phyloP scores from a whole-genome alignment of 345 rosid species.

The Gossypioides kirkii region DNA sequence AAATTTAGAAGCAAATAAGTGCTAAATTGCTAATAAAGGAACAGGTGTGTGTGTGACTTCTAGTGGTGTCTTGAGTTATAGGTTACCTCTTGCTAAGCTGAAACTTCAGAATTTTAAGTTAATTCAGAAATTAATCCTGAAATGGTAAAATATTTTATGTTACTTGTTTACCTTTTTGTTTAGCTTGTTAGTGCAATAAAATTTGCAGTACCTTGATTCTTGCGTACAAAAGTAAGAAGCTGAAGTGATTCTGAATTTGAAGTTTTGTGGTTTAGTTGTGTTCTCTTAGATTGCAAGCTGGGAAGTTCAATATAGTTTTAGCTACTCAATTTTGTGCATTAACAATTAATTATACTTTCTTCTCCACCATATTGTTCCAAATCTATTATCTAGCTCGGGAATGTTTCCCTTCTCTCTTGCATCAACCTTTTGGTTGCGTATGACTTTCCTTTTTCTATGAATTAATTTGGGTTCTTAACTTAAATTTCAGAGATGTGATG shows the following conservation, averaged over 20 bases:
- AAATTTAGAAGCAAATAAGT: not conserved
- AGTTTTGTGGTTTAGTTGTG: not conserved
- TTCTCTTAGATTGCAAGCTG: not conserved
- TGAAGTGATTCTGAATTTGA: not conserved
- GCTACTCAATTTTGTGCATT: not conserved
- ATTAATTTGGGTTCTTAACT: not conserved
- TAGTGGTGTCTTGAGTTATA: not conserved
- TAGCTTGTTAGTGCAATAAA: not conserved
- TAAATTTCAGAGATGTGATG: conserved; percentile 49
- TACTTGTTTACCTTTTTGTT: not conserved
- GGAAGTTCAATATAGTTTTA: not conserved
- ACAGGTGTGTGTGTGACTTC: not conserved
- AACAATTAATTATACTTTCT: not conserved
- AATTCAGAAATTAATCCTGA: not conserved
- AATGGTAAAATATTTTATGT: not conserved
- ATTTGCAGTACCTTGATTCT: not conserved
- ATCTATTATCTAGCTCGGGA: not conserved
- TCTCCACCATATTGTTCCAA: not conserved
- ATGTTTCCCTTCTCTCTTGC: not conserved
- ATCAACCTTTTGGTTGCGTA: not conserved
- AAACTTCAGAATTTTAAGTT: not conserved
- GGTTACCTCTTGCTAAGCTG: not conserved
- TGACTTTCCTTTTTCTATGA: not conserved
- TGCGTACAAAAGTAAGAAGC: not conserved
- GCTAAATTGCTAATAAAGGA: not conserved